A percentile compares a stretch with the other conserved stretches of the same genome.
Conservation (phyloP, 371 early-diverging fungal species). For the Capillidium rhysosporum region DNA sequence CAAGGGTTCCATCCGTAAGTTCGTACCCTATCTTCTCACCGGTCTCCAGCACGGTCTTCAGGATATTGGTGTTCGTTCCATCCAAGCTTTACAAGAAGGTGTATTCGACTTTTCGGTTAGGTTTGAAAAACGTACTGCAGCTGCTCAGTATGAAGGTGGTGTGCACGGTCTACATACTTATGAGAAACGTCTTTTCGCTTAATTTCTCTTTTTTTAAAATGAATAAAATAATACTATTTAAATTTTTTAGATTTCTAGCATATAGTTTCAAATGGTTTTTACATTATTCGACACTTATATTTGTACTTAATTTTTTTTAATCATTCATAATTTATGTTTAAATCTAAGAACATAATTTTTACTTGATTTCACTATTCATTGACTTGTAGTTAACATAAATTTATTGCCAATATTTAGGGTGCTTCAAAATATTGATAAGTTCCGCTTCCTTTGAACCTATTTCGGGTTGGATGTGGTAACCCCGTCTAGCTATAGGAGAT, state of each 20-base stretch:
- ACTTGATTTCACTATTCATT: no score
- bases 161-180: constrained; percentile 73
- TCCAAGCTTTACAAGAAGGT: constrained; percentile 37
- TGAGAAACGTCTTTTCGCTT: constrained; percentile 12
- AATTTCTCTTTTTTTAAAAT: not conserved
- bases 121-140: constrained; percentile 84
- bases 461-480: constrained; percentile 58
- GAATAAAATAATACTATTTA: no score
- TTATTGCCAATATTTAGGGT: constrained; percentile 78
- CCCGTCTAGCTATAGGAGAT: constrained; percentile 71
- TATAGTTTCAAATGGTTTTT: no score
- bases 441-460: constrained; percentile 44
- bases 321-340: no score
- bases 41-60: constrained; percentile 93
- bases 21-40: constrained; percentile 68
- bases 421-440: constrained; percentile 53
- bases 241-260: no score
- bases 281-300: no score
- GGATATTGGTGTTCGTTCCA: constrained; percentile 69
- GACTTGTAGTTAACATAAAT: no score
- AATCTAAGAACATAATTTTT: no score
- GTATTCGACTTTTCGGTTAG: constrained; percentile 54
- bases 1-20: constrained; percentile 87
- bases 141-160: constrained; percentile 92
- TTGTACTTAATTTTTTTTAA: no score